Evolutionary conservation across 768 basidiomycete genomes (phyloP), one percentile per base, ranked within the genome.

Genomic region (Calocera cornea): DNA sequence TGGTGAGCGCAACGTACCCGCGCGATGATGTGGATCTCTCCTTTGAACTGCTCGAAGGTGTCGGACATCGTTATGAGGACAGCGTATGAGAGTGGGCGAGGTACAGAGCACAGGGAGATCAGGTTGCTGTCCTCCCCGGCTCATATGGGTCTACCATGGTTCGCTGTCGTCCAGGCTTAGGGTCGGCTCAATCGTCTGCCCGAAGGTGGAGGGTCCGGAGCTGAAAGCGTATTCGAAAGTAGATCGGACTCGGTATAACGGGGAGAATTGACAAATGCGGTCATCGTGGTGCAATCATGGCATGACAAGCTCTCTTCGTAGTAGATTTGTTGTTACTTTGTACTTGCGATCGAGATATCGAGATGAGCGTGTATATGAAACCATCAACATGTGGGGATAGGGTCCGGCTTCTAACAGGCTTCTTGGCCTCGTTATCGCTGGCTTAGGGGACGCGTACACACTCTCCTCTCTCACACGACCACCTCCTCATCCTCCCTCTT

Each of bases 401-500:
- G 44, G 44, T 60, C 31, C 54, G 54, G 54, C 54, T 60, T 60
- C 54, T 31, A 7, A 60, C 54, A 60, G 54, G 54, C 27, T 27
- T 60, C 2, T 60, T 60, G 54, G 54, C 31, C 31, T 27, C 22
- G 22, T 60, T 33, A 27, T 60, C 54, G 31, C 14, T 29, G 14
- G 22, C 27, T 2, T 22, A 27, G 22, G 16, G 31, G 11, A 60
- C 54, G 54, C 54, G 54, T 12, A 12, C 14, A 12, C 14, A 11
- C 54, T 60, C 54, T 19, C 44, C 44, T 60, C 54, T 60, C 54
- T 60, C 54, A 60, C 54, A 60, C 54, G 54, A 60, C 54, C 54
- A 16, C 54, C 54, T 33, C 31, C 54, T 31, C 5, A 5, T 31
- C 31, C 27, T 10, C 10, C 54, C 19, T 5, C 54, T 19, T 60